phyloP scores from a whole-genome alignment of 768 basidiomycete species.

The Suillus sp. region DNA sequence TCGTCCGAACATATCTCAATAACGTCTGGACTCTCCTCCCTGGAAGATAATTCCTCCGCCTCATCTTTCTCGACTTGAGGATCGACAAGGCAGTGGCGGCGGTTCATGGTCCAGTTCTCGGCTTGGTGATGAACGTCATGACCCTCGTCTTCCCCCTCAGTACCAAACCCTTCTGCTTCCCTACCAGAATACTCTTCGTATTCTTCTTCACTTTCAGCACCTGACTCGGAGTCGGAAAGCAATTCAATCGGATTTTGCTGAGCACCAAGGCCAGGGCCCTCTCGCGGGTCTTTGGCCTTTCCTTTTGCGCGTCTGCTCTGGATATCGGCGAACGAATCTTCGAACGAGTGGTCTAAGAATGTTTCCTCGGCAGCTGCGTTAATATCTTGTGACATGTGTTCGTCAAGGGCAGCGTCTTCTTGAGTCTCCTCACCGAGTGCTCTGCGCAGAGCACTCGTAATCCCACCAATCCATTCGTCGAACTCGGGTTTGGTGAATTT shows the following conservation, averaged over 20 bases:
- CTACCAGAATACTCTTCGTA: conserved; percentile 26
- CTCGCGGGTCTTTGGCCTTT: conserved; percentile 62
- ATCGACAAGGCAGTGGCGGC: conserved; percentile 12
- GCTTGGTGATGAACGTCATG: conserved; percentile 12
- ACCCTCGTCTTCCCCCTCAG: conserved; percentile 19
- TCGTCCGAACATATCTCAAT: conserved; percentile 32
- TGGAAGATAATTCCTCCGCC: conserved; percentile 12
- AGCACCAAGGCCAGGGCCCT: conserved; percentile 55
- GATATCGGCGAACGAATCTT: conserved; percentile 60
- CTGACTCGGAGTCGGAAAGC: conserved; percentile 41
- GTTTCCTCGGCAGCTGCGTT: conserved; percentile 18
- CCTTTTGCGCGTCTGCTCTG: conserved; percentile 55
- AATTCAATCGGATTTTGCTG: conserved; percentile 49
- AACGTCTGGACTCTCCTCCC: conserved; percentile 20
- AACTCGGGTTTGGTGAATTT: conserved; percentile 70
- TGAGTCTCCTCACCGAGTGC: conserved; percentile 54
- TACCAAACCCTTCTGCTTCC: conserved; percentile 26
- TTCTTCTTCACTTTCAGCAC: conserved; percentile 25
- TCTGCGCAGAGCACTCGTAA: conserved; percentile 56
- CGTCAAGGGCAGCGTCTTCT: conserved; percentile 15
- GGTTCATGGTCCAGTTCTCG: not conserved
- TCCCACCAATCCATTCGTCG: conserved; percentile 68
- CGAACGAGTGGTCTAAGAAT: conserved; percentile 33
- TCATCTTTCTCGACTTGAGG: conserved; percentile 20
- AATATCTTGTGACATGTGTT: conserved; percentile 22